Evolutionary conservation across 176 grass and related monocot species (phyloP).

Genomic region (Oryza australiensis): DNA sequence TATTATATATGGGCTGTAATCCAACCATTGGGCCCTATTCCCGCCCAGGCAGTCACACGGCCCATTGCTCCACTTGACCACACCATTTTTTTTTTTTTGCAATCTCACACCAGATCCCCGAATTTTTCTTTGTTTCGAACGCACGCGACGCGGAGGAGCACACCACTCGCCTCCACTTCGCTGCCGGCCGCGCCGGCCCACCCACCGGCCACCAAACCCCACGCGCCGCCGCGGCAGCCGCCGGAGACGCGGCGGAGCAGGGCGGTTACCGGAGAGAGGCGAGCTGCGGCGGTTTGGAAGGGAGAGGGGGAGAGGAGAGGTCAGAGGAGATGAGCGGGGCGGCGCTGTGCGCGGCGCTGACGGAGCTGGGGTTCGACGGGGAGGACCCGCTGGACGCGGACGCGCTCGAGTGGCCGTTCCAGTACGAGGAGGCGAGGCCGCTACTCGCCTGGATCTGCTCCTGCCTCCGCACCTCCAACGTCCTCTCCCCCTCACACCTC

Average conservation of each 20-base stretch:
- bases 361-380: slow-evolving; percentile 89
- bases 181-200: slow-evolving; percentile 30
- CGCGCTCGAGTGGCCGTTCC: slow-evolving; percentile 99
- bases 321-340: slow-evolving; percentile 71
- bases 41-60: too few relatives aligned
- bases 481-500: slow-evolving; percentile 78
- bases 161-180: not conserved
- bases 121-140: not conserved
- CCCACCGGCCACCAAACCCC: slow-evolving; percentile 3
- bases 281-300: too few relatives aligned
- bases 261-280: not conserved
- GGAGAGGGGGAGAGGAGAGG: too few relatives aligned
- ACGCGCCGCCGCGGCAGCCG: too few relatives aligned
- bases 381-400: slow-evolving; percentile 89
- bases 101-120: too few relatives aligned
- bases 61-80: too few relatives aligned
- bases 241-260: not conserved
- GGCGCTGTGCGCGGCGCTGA: slow-evolving; percentile 69
- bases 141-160: not conserved
- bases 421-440: slow-evolving; percentile 94
- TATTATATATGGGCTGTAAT: too few relatives aligned
- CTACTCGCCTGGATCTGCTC: slow-evolving; percentile 98
- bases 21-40: too few relatives aligned
- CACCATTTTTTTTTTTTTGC: too few relatives aligned
- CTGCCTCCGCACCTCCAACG: slow-evolving; percentile 95